Evolutionary conservation across 495 filamentous ascomycete genomes (phyloP).

Genomic region (Durotheca rogersii): DNA sequence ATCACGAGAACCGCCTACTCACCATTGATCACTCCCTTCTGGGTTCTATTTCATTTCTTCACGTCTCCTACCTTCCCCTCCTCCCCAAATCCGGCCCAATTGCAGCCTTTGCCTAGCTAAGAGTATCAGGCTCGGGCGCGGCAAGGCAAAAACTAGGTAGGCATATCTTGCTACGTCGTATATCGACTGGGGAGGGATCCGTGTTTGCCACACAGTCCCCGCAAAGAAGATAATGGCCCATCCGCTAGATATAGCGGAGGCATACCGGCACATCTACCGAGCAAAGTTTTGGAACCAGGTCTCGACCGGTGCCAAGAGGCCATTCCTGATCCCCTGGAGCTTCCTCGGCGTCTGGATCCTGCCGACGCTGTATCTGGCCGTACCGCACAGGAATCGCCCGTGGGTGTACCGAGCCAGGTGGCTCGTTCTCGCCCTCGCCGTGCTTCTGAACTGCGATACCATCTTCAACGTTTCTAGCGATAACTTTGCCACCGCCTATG

Average conservation of each 20-base stretch:
- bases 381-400: constrained; percentile 56
- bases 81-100: no score
- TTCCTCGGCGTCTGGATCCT: constrained; percentile 51
- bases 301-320: constrained; percentile 44
- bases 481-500: constrained; percentile 63
- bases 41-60: no score
- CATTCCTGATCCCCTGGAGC: constrained; percentile 59
- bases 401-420: constrained; percentile 53
- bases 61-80: no score
- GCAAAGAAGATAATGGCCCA: no score
- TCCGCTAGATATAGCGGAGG: constrained; percentile 16
- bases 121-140: no score
- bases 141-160: no score
- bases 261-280: constrained; percentile 29
- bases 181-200: no score
- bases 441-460: constrained; percentile 42
- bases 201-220: no score
- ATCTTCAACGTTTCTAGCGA: constrained; percentile 53
- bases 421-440: constrained; percentile 49
- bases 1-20: no score
- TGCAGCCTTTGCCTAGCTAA: no score
- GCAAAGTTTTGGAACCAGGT: constrained; percentile 26
- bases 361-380: constrained; percentile 56
- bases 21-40: no score
- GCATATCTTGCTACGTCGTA: no score